A percentile compares a stretch with the other conserved stretches of the same genome.
Conservation (phyloP, 1,284 basidiomycete genomes). For the Leccinum fuscescens region DNA sequence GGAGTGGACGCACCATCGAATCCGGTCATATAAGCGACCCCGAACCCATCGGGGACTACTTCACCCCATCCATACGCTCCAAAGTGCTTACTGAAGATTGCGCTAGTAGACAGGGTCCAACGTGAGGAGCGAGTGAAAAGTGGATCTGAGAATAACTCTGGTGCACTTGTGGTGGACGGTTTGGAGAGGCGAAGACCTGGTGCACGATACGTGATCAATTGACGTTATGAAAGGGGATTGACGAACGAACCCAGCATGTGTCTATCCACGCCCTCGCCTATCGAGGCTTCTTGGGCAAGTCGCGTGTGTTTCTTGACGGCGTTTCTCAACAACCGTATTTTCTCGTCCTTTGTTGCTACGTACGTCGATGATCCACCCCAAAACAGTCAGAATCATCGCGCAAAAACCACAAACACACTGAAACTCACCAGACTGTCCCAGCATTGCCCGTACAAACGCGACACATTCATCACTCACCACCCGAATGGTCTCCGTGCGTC, state of each 20-base stretch:
- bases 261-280: conserved; percentile 78
- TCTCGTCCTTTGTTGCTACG: conserved; percentile 41
- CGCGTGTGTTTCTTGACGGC: conserved; percentile 72
- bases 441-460: conserved; percentile 76
- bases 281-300: conserved; percentile 70
- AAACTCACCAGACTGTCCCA: conserved; percentile 39
- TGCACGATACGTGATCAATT: background rate
- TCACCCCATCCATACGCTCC: conserved; percentile 86
- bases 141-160: conserved; percentile 71
- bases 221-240: background rate
- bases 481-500: conserved; percentile 86
- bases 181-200: conserved; percentile 68
- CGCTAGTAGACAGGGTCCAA: conserved; percentile 84
- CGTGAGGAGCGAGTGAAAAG: conserved; percentile 63
- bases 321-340: conserved; percentile 56
- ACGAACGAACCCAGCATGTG: conserved; percentile 69
- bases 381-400: background rate
- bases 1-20: conserved; percentile 50
- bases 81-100: conserved; percentile 81
- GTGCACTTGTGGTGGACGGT: conserved; percentile 58
- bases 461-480: conserved; percentile 73
- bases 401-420: background rate
- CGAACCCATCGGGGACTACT: conserved; percentile 79
- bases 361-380: background rate
- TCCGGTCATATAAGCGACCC: conserved; percentile 76